These are phyloP conservation scores for Dalechampia spathulata DNA, from an alignment of 441 rosid species.

Conservation along the genomic window DNA sequence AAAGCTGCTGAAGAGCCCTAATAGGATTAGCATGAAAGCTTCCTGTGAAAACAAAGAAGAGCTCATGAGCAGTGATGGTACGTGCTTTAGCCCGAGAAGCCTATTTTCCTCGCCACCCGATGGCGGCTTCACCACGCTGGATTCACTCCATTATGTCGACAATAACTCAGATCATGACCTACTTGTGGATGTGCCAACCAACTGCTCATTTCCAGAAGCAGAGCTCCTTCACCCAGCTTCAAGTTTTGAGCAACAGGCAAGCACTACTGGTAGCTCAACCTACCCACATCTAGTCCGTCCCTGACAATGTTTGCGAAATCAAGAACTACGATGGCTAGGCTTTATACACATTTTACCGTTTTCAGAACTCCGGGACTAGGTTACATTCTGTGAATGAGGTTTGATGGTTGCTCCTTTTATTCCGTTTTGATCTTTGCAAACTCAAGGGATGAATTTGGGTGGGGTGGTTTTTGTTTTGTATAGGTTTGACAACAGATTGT, in stretches of 20 bases:
- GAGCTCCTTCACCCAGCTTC: slow-evolving; percentile 67
- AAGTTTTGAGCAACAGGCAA: slow-evolving; percentile 44
- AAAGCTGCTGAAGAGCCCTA: slow-evolving; percentile 62
- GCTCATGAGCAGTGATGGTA: slow-evolving; percentile 46
- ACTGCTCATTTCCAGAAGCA: slow-evolving; percentile 77
- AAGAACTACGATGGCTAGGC: slow-evolving; percentile 19
- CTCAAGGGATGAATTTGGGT: slow-evolving; percentile 34
- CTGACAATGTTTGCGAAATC: slow-evolving; percentile 18
- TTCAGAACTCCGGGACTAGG: slow-evolving; percentile 23
- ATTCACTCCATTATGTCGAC: slow-evolving; percentile 43
- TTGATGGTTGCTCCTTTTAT: slow-evolving; percentile 32
- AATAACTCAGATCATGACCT: slow-evolving; percentile 71
- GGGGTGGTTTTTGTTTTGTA: slow-evolving; percentile 39
- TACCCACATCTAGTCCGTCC: slow-evolving; percentile 33
- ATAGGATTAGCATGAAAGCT: slow-evolving; percentile 45
- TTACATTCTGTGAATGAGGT: slow-evolving; percentile 36
- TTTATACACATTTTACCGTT: slow-evolving; percentile 20
- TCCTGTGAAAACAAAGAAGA: slow-evolving; percentile 50
- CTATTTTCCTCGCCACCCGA: slow-evolving; percentile 66
- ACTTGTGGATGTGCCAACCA: slow-evolving; percentile 77
- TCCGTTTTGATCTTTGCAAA: slow-evolving; percentile 28
- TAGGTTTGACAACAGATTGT: slow-evolving; percentile 57
- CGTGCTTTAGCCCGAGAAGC: slow-evolving; percentile 75
- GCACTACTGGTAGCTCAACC: slow-evolving; percentile 48
- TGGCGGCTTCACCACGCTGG: slow-evolving; percentile 51